Base-by-base conservation (phyloP, 2,329 filamentous ascomycete species). In the Mycocentrospora acerina region DNA sequence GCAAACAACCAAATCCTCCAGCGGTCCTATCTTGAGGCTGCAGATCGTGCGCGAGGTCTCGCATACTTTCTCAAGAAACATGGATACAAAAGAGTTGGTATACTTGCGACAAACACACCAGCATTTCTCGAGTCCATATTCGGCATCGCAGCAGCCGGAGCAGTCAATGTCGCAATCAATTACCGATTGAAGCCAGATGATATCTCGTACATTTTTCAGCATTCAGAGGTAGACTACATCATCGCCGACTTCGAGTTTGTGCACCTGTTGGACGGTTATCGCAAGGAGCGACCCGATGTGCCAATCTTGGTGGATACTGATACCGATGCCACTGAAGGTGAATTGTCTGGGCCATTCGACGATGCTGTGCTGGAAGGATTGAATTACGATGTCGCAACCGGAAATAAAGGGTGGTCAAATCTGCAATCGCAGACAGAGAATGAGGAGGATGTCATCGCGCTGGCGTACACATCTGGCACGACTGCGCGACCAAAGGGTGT, bases 391-490 rank as follows among this genome's bases (percentile, higher is more conserved):
- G 63, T 63, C 2, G 71, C 78, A n/a, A 78, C 72, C 5, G 88
- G 86, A 2, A 64, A 60, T 18, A 78, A 79, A 32, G 89, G 88
- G 15, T 98, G 93, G 91, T 76, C 75, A 11, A 87, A 80, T 1
- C 76, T 97, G 16, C 78, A 87, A 46, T 76, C 80, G 2, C 83
- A 90, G 51, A 79, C 79, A 3, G 71, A 76, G 1, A 78, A 89
- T 55, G 93, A 98, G 64, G 85, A 95, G 51, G 82, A 82, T 44
- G 78, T 88, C 53, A 78, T 97, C 44, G 89, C 90, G 3, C 81
- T 98, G 38, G 88, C 91, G 1, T 97, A 97, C 66, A 98, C 93
- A 0, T 93, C 86, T 18, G 91, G 91, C 4, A 97, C 93, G 1
- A 97, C 93, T 0, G 90, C 90, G 1, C 77, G 80, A 19, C 93